Evolutionary conservation across 768 basidiomycete genomes (phyloP).

Genomic region (Boletus reticuloceps): DNA sequence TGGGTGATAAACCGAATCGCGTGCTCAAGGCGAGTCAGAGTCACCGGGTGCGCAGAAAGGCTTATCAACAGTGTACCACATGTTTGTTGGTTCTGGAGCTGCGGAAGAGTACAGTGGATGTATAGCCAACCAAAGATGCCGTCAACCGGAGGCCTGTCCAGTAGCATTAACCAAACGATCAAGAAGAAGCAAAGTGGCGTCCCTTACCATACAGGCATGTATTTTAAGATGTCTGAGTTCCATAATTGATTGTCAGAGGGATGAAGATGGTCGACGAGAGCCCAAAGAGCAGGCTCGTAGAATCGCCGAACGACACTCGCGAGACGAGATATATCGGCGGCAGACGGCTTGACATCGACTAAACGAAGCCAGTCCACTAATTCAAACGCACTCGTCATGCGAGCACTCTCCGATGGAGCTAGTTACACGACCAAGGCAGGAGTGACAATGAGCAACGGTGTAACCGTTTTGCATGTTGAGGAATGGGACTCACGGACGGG

Average conservation of each 20-base stretch:
- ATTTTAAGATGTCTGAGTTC: slow-evolving; percentile 26
- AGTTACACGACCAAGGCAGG: neutral
- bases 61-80: slow-evolving; percentile 37
- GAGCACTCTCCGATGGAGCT: slow-evolving; percentile 39
- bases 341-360: slow-evolving; percentile 32
- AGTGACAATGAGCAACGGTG: neutral
- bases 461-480: neutral
- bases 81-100: slow-evolving; percentile 17
- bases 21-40: slow-evolving; percentile 32
- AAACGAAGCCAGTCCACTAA: slow-evolving; percentile 67
- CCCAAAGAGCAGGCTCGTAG: slow-evolving; percentile 40
- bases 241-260: slow-evolving; percentile 44
- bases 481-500: slow-evolving; percentile 43
- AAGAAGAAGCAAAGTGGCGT: neutral
- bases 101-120: slow-evolving; percentile 28
- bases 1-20: slow-evolving; percentile 40
- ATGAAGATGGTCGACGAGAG: slow-evolving; percentile 43
- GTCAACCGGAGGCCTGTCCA: slow-evolving; percentile 10
- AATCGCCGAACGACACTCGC: slow-evolving; percentile 38
- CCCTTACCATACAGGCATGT: slow-evolving; percentile 29
- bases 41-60: slow-evolving; percentile 27
- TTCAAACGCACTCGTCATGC: slow-evolving; percentile 46
- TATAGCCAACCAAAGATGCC: slow-evolving; percentile 46
- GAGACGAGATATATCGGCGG: slow-evolving; percentile 42
- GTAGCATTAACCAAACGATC: neutral